Percentiles rank a stretch among this genome's conserved stretches.
Conservation (phyloP, 192 early-diverging fungal genomes). For the Phlyctochytrium planicorne region DNA sequence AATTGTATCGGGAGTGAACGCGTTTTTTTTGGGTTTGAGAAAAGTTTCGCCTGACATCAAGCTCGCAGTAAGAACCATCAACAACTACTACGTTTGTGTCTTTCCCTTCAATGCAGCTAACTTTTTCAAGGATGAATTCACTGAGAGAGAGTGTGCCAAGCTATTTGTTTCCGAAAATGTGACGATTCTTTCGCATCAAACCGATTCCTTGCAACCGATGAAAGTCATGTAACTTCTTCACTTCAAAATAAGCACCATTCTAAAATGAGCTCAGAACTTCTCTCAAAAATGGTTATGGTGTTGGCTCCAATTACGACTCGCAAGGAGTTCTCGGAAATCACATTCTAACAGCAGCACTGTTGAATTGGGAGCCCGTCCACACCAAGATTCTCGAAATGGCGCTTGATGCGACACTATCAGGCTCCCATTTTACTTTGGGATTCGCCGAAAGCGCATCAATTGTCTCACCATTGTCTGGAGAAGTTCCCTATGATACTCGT, state of each 20-base stretch:
- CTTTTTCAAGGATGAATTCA: too few relatives aligned
- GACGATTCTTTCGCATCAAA: neutral
- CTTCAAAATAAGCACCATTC: too few relatives aligned
- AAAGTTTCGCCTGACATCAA: neutral
- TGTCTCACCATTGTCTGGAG: neutral
- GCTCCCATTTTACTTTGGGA: neutral
- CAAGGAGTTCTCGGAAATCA: neutral
- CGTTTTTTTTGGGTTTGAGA: neutral
- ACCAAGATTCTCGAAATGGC: neutral
- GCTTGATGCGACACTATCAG: neutral
- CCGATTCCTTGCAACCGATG: neutral
- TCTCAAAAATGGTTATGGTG: neutral
- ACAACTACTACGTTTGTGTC: neutral
- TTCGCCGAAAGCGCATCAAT: neutral
- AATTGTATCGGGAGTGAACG: neutral
- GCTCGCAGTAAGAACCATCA: neutral
- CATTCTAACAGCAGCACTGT: neutral
- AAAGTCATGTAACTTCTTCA: too few relatives aligned
- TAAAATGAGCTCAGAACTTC: too few relatives aligned
- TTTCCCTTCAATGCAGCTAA: too few relatives aligned
- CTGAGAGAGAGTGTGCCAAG: neutral
- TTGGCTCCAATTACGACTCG: neutral
- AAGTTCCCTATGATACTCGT: neutral
- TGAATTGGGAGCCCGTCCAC: constrained; percentile 1
- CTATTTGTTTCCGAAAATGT: neutral